These are phyloP conservation scores for Aspergillus floridensis DNA, from an alignment of 2,329 filamentous ascomycete genomes.

Conservation along the genomic window DNA sequence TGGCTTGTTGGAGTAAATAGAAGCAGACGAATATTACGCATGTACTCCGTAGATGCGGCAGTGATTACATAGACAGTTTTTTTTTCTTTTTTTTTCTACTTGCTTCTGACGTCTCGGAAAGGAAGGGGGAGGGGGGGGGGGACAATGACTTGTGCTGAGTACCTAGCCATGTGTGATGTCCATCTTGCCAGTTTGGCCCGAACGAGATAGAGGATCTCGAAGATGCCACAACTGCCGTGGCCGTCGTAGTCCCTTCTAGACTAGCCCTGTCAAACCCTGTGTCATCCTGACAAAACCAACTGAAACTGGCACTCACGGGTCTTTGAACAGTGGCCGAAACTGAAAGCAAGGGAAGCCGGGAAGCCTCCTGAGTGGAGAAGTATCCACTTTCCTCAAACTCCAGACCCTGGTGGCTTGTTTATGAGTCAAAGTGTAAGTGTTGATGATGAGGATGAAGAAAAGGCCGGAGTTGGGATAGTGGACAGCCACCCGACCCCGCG, in stretches of 20 bases:
- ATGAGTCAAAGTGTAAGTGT: background rate
- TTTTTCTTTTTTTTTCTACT: background rate
- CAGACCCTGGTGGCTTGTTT: background rate
- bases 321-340: slow-evolving; percentile 6
- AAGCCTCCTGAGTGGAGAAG: slow-evolving; percentile 4
- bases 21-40: background rate
- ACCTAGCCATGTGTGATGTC: too few species aligned
- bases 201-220: background rate
- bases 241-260: background rate
- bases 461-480: background rate
- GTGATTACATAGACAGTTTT: background rate
- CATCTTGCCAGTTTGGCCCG: background rate
- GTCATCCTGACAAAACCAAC: background rate
- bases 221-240: background rate
- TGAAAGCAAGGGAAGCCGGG: slow-evolving; percentile 1
- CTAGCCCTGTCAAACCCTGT: background rate
- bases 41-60: too few species aligned
- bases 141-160: background rate
- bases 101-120: background rate
- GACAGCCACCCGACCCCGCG: background rate
- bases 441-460: background rate
- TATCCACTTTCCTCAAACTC: background rate
- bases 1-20: slow-evolving; percentile 66
- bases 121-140: too few species aligned
- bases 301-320: background rate